Base-by-base conservation (phyloP, 2,329 filamentous ascomycete genomes). In the Emmonsiellopsis sp. region DNA sequence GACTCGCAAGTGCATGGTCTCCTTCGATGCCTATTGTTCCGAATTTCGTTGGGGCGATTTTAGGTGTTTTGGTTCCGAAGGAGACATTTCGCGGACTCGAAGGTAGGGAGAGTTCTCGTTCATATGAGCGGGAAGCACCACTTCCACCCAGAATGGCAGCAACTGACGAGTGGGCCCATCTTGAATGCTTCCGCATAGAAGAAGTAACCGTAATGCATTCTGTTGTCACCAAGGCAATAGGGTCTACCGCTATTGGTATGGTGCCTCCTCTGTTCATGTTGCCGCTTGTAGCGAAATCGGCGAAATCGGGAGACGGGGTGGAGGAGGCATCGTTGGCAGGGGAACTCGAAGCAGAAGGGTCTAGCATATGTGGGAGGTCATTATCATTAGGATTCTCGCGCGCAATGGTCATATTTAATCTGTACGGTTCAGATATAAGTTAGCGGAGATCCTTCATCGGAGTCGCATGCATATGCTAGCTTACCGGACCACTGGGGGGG, bases 141-240 rank as follows among this genome's bases (percentile, higher is more conserved):
- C 76, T 78, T 59, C 89, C 89, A 50, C 93, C 93, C 34, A 98
- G 79, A 57, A 98, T 98, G 51, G 92, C 92, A 38, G 93, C 90
- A 44, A 98, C 93, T 5, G 91, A 96, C 10, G 91, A 95, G 69
- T 97, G 91, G 47, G 90, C 89, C 79, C 92, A 97, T 60, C 93
- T 87, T 59, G 90, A 87, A 80, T 96, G 86, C 75, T 98, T 98
- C 66, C 95, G 91, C 81, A 98, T 96, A 57, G 91, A 90, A 58
- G 92, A 96, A 11, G 93, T 97, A 73, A 98, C 92, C 45, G 91
- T 92, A 67, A 97, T 97, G 72, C 93, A 98, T 84, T 98, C 93
- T 72, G 92, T 95, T 58, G 95, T 95, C 60, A 98, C 90, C 63
- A 98, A 77, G 48, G 90, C 91, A 54, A 95, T 85, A 1, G 91